Evolutionary conservation across 1,139 yeast genomes (phyloP), one percentile per base, ranked within the genome.

Genomic region (Magnusiomyces suaveolens): DNA sequence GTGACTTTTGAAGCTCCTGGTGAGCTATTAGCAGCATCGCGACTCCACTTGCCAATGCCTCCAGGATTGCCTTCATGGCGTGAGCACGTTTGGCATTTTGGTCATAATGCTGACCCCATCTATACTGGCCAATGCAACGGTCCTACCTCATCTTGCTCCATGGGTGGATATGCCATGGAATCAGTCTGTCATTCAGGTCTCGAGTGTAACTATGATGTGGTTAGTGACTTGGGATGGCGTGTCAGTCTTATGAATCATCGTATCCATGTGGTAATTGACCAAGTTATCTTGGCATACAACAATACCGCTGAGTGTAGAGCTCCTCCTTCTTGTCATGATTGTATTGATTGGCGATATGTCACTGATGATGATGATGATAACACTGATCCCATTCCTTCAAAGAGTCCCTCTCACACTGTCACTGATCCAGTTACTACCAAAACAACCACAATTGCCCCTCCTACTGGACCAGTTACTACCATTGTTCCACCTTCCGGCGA

Each of bases 51-150:
- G 55, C 99, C 99, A 0, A 78, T 79, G 70, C 95, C 97, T 1
- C 98, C 98, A 0, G 96, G 96, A 0, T 69, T 88, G 21, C 95
- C 97, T 0, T 72, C 75, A 20, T 79, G 83, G 64, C 73, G 80
- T 69, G 97, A 90, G 64, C 84, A 88, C 61, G 79, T 94, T 21
- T 92, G 96, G 95, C 97, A 94, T 66, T 73, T 92, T 66, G 98
- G 98, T 4, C 92, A 92, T 67, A 92, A 95, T 1, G 98, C 96
- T 0, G 99, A 92, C 67, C 99, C 99, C 0, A 87, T 92, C 3
- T 92, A 77, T 64, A 86, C 90, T 95, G 99, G 99, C 0, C 90
- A 88, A 4, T 92, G 98, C 68, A 89, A 87, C 65, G 99, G 99
- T 2, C 95, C 95, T 0, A 83, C 94, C 8, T 85, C 95, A 1